phyloP scores from a whole-genome alignment of 345 rosid genomes.

The Iberis pinnata region DNA sequence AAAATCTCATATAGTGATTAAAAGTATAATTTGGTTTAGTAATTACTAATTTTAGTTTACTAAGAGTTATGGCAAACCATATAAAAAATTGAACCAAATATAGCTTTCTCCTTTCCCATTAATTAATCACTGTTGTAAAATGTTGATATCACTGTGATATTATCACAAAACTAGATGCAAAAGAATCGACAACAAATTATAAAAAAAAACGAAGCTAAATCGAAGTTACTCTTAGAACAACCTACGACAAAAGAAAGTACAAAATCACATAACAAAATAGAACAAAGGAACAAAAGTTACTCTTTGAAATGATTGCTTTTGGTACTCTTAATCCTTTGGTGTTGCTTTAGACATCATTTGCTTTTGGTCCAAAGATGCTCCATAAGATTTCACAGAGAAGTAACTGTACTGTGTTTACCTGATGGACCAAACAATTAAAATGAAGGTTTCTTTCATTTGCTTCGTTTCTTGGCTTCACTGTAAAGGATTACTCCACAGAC shows the following conservation, averaged over 20 bases:
- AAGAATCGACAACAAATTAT: conserved; percentile 28
- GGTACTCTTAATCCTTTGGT: conserved; percentile 23
- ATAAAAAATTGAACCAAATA: no score
- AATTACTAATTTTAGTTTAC: no score
- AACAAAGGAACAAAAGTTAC: conserved; percentile 2
- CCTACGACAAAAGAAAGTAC: conserved; percentile 18
- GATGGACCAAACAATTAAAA: conserved; percentile 20
- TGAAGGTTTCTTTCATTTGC: conserved; percentile 18
- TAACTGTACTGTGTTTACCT: conserved; percentile 23
- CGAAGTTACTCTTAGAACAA: conserved; percentile 27
- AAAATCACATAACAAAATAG: background rate
- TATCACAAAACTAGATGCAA: conserved; percentile 26
- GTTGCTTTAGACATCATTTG: conserved; percentile 19
- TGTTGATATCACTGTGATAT: no score
- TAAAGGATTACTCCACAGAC: conserved; percentile 47
- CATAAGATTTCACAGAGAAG: no score
- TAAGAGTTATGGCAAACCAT: no score
- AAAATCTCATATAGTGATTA: no score
- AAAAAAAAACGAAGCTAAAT: conserved; percentile 12
- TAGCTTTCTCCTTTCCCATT: conserved; percentile 30
- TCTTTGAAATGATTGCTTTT: conserved; percentile 16
- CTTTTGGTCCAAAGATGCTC: conserved; percentile 25
- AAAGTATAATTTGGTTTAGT: no score
- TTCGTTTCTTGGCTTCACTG: conserved; percentile 48
- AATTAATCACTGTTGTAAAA: conserved; percentile 53